Percentiles rank a stretch among this genome's conserved stretches.
phyloP scores from a whole-genome alignment of 1,139 yeast species.

The Taphrina pruni region DNA sequence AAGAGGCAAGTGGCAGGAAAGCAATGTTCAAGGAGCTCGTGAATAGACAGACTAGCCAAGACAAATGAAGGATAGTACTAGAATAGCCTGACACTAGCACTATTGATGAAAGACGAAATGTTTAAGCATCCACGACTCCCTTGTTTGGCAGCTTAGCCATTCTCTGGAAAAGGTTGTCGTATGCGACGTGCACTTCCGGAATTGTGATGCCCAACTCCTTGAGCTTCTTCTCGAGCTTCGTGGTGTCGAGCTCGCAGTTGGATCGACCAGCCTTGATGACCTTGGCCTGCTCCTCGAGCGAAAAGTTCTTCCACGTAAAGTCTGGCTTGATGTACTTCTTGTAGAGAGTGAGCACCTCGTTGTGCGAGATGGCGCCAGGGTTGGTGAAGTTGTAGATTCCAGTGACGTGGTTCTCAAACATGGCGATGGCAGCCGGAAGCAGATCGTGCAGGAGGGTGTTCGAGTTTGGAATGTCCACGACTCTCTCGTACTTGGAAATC shows the following conservation, averaged over 20 bases:
- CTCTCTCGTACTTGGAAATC: constrained; percentile 39
- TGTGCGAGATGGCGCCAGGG: constrained; percentile 41
- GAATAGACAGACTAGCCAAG: too few relatives aligned
- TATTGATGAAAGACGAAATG: neutral
- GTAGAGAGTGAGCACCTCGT: constrained; percentile 37
- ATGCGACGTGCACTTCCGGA: constrained; percentile 38
- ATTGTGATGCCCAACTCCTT: constrained; percentile 47
- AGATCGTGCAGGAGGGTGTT: constrained; percentile 40
- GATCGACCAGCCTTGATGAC: constrained; percentile 42
- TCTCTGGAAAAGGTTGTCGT: constrained; percentile 32
- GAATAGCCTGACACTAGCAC: neutral
- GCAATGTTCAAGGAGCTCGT: too few relatives aligned
- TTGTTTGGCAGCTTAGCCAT: constrained; percentile 31
- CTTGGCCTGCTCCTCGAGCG: constrained; percentile 41
- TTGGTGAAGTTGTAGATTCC: constrained; percentile 41
- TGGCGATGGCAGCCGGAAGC: constrained; percentile 32
- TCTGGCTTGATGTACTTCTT: constrained; percentile 41
- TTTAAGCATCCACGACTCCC: constrained; percentile 4
- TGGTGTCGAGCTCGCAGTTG: constrained; percentile 41
- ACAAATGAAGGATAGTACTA: too few relatives aligned
- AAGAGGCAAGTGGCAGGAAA: too few relatives aligned
- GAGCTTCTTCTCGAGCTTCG: constrained; percentile 55
- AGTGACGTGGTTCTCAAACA: constrained; percentile 29
- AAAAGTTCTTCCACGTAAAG: constrained; percentile 39
- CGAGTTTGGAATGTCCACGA: constrained; percentile 39